These are phyloP conservation scores for Corymbia citriodora DNA, from an alignment of 441 rosid species.

Conservation along the genomic window DNA sequence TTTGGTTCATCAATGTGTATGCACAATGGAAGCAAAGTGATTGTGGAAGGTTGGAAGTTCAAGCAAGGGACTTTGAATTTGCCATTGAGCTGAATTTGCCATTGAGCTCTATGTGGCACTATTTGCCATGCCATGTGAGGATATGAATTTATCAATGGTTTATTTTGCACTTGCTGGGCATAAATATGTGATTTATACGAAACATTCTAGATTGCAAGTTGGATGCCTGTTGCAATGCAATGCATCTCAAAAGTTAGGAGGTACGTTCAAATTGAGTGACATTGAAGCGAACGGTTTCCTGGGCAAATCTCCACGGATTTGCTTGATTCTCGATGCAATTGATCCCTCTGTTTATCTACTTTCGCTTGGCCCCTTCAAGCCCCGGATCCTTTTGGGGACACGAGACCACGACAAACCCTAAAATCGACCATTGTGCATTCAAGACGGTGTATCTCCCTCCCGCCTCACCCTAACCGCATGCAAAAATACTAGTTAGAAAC, in stretches of 20 bases:
- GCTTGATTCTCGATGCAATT: not conserved
- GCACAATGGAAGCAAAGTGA: not conserved
- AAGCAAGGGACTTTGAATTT: not conserved
- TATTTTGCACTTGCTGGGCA: not conserved
- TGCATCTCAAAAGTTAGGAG: not conserved
- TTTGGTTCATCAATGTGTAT: not conserved
- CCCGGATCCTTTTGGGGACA: not conserved
- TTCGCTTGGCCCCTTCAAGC: not conserved
- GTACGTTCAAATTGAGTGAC: not conserved
- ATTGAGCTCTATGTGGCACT: not conserved
- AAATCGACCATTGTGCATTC: constrained; percentile 43
- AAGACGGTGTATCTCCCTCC: constrained; percentile 17
- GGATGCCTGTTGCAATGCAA: not conserved
- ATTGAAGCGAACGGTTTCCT: not conserved
- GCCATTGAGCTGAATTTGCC: not conserved
- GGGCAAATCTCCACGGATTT: not conserved
- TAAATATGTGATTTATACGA: not conserved
- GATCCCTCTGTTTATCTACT: not conserved
- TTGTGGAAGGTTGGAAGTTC: not conserved
- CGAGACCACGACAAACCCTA: constrained; percentile 19
- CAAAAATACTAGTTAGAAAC: constrained; percentile 31
- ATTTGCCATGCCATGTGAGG: not conserved
- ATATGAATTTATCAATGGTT: not conserved
- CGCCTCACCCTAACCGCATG: not conserved
- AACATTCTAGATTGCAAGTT: not conserved